These are phyloP conservation scores for Vigna radiata DNA, from an alignment of 306 rosid genomes.

Conservation along the genomic window DNA sequence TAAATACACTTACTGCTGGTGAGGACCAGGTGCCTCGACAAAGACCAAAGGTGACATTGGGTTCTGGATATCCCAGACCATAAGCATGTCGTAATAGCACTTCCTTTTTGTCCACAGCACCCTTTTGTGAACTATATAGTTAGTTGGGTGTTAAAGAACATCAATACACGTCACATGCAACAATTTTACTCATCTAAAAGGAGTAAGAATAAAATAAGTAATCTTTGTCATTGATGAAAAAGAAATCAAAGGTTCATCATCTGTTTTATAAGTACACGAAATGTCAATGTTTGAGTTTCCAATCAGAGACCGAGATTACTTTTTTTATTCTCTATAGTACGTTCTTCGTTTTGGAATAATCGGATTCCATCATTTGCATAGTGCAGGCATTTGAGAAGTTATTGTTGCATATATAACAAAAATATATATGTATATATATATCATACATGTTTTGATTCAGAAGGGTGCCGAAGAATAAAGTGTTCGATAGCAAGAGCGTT, in stretches of 20 bases:
- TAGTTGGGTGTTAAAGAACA: slow-evolving; percentile 13
- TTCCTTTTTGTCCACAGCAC: slow-evolving; percentile 73
- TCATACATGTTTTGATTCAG: slow-evolving; percentile 70
- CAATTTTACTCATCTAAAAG: not conserved
- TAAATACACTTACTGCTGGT: slow-evolving; percentile 75
- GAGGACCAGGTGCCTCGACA: slow-evolving; percentile 95
- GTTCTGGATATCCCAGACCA: slow-evolving; percentile 92
- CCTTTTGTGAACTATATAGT: slow-evolving; percentile 48
- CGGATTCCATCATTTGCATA: not conserved
- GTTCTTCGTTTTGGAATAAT: not conserved
- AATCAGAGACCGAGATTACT: not conserved
- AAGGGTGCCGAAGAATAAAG: slow-evolving; percentile 85
- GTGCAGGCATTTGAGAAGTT: slow-evolving; percentile 14
- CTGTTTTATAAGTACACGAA: not conserved
- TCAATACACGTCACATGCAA: not conserved
- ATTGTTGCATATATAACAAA: not conserved
- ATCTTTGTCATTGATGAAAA: not conserved
- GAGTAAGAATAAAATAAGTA: not conserved
- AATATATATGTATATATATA: not conserved
- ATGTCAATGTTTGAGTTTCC: not conserved
- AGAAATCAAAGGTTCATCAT: not conserved
- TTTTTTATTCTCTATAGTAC: not conserved
- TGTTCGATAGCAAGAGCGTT: slow-evolving; percentile 95
- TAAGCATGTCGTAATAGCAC: slow-evolving; percentile 68
- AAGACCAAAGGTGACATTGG: slow-evolving; percentile 85